phyloP scores from a whole-genome alignment of 208 protist species.

The Leishmania martiniquensis region DNA sequence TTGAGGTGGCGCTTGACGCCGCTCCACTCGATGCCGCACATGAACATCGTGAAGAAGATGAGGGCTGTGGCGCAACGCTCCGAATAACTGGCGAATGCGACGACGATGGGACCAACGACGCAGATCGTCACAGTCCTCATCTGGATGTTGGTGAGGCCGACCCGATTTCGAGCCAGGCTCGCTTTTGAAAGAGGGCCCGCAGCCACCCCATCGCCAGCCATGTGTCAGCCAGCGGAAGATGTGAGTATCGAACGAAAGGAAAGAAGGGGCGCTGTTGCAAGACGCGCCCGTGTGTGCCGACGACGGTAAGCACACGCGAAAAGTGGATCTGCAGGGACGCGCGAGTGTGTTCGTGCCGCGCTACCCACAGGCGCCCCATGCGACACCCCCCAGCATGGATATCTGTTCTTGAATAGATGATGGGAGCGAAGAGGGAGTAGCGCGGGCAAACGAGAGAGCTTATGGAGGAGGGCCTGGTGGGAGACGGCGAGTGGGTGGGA shows the following conservation, averaged over 20 bases:
- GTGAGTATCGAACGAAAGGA: too few relatives aligned
- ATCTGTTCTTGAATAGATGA: background rate
- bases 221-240: background rate
- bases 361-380: background rate
- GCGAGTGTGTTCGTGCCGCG: background rate
- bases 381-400: background rate
- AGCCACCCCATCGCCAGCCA: background rate
- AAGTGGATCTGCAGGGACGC: background rate
- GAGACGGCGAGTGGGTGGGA: background rate
- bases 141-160: conserved; percentile 56
- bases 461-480: background rate
- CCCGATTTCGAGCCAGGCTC: conserved; percentile 18
- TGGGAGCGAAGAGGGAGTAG: background rate
- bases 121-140: conserved; percentile 66
- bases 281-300: background rate
- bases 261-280: background rate
- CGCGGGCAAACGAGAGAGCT: background rate
- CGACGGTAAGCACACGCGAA: background rate
- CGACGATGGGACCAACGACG: conserved; percentile 49
- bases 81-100: conserved; percentile 44
- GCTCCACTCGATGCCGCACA: conserved; percentile 74
- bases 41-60: conserved; percentile 49
- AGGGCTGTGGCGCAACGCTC: conserved; percentile 47
- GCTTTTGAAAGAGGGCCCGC: background rate
- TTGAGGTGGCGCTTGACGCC: conserved; percentile 89